A percentile compares a stretch with the other conserved stretches of the same genome.
These are phyloP conservation scores for Elsinoe ampelina DNA, from an alignment of 2,329 filamentous ascomycete species.

Conservation along the genomic window DNA sequence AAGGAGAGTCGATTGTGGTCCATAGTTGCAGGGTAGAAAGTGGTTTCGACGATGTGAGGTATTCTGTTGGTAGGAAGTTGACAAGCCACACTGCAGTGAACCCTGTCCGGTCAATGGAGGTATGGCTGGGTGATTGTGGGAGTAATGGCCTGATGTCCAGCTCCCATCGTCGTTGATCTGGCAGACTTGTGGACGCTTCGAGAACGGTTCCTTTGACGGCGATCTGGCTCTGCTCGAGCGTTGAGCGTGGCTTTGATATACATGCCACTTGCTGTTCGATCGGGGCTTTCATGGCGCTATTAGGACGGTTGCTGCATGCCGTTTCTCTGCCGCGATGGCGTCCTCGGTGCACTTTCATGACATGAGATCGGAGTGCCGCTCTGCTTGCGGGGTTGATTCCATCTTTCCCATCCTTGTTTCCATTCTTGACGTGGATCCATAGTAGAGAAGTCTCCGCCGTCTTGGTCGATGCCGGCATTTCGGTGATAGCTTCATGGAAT, in stretches of 20 bases:
- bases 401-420: not conserved
- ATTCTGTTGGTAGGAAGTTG: not conserved
- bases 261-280: too few relatives aligned
- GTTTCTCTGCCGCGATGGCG: not conserved
- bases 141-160: not conserved
- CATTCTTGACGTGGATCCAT: not conserved
- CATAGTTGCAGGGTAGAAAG: not conserved
- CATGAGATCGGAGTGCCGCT: not conserved
- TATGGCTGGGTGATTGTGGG: not conserved
- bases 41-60: not conserved
- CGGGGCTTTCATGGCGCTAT: too few relatives aligned
- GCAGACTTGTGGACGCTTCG: too few relatives aligned
- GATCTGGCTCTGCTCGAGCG: too few relatives aligned
- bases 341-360: not conserved
- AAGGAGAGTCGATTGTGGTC: not conserved
- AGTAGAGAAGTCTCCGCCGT: not conserved
- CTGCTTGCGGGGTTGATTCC: not conserved
- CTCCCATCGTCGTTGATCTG: too few relatives aligned
- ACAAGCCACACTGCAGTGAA: not conserved
- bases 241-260: too few relatives aligned
- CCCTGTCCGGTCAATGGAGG: not conserved
- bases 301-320: not conserved
- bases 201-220: too few relatives aligned
- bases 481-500: too few relatives aligned
- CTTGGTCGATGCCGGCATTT: not conserved